These are phyloP conservation scores for Phoma sp. DNA, from an alignment of 2,329 filamentous ascomycete species.

Conservation along the genomic window DNA sequence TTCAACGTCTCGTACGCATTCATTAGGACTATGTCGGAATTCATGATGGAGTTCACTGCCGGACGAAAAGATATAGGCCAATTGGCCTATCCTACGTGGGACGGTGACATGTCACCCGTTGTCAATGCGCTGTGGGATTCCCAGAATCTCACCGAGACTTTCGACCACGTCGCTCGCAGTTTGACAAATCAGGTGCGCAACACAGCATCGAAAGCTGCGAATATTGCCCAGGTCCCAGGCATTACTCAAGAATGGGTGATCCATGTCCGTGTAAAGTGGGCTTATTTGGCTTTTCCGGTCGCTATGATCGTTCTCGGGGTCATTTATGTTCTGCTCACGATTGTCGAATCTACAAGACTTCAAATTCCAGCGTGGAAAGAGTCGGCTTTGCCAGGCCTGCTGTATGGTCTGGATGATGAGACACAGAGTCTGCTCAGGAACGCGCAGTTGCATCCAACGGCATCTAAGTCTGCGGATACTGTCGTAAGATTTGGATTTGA, in stretches of 20 bases:
- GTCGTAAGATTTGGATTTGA: too few species aligned
- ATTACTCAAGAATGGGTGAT: neutral
- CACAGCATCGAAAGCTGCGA: too few species aligned
- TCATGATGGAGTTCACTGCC: too few species aligned
- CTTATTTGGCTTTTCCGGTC: neutral
- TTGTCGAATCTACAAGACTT: neutral
- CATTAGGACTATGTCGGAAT: neutral
- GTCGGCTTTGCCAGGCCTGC: neutral
- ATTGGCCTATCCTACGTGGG: neutral
- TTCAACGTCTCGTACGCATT: neutral
- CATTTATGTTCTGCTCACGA: neutral
- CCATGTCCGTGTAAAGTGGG: neutral
- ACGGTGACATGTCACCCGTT: neutral
- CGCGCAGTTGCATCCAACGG: too few species aligned
- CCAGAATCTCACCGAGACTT: neutral
- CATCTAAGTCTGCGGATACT: too few species aligned
- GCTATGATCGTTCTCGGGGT: neutral
- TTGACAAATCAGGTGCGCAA: neutral
- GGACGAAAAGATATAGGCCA: too few species aligned
- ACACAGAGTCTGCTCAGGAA: slow-evolving; percentile 2
- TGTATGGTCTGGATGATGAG: slow-evolving; percentile 6
- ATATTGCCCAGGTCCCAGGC: neutral
- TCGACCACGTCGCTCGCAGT: neutral
- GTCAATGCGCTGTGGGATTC: neutral
- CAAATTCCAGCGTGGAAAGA: slow-evolving; percentile 2